Evolutionary conservation across 106 monocot genomes (phyloP), one percentile per base, ranked within the genome.

Genomic region (Ottelia alismoides): DNA sequence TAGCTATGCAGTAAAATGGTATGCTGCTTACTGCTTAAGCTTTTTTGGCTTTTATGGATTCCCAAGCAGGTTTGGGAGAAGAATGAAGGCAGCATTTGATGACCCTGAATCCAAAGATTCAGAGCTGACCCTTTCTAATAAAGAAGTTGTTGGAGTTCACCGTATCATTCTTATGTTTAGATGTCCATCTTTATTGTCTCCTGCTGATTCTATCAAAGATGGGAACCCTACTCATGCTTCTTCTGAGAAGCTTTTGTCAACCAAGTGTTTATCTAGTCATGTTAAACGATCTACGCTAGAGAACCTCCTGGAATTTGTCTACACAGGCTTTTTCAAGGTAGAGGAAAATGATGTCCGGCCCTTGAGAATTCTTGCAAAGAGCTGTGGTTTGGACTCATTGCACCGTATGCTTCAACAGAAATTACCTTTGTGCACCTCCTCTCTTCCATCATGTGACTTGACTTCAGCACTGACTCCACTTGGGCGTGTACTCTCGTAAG

Each of bases 281-380:
- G 78, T 96, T 24, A 70, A 80, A 47, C 51, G 65, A 57, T 2
- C 7, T 57, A 60, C 74, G 11, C 60, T 96, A 20, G 40, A 25
- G 17, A 96, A 79, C 45, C 53, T 96, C 45, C 56, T 96, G 76
- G 88, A 82, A 56, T 85, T 76, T 70, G 51, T 70, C 61, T 96
- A 89, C 67, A 81, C 88, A 11, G 84, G 88, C 35, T 70, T 73
- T 49, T 67, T 65, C 20, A 44, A 60, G 20, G 61, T 67, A 30
- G 76, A 85, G 49, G 74, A 69, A 45, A 60, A 51, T 25, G 49
- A 57, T 47, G 24, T 72, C 12, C 78, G 61, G 52, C 74, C 78
- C 1, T 27, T 89, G 22, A 74, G 62, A 49, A 25, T 71, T 60
- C 70, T 96, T 22, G 64, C 85, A 2, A 96, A 88, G 64, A 45